These are phyloP conservation scores for Colletotrichum sp. DNA, from an alignment of 2,329 filamentous ascomycete species.

Conservation along the genomic window DNA sequence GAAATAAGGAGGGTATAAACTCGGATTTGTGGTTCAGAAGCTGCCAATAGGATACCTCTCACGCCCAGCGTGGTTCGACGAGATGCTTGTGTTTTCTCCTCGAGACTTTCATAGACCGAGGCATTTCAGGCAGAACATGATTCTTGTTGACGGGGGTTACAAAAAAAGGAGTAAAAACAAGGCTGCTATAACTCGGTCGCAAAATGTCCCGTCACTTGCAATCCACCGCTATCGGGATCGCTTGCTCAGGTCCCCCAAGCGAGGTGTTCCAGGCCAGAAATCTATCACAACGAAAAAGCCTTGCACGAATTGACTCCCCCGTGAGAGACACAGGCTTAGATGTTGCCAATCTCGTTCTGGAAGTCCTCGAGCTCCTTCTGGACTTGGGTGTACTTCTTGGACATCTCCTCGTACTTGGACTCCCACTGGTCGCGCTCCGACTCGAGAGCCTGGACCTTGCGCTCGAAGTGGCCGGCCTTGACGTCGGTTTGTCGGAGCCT, in stretches of 20 bases:
- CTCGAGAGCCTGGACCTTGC: conserved; percentile 98
- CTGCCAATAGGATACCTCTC: not conserved
- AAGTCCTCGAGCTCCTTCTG: conserved; percentile 94
- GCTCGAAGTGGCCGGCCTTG: conserved; percentile 98
- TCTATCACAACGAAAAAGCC: conserved; percentile 9
- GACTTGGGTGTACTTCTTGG: conserved; percentile 81
- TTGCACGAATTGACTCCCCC: conserved; percentile 16
- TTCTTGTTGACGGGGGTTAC: conserved; percentile 17
- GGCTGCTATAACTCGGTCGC: conserved; percentile 18
- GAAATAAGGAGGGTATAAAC: conserved; percentile 17
- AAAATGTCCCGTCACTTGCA: conserved; percentile 12
- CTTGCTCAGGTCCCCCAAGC: conserved; percentile 12
- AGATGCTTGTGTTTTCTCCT: not conserved
- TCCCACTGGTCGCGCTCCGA: conserved; percentile 93
- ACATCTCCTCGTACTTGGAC: conserved; percentile 96
- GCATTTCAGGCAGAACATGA: conserved; percentile 13
- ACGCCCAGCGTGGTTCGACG: conserved; percentile 15
- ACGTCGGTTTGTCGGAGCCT: conserved; percentile 99
- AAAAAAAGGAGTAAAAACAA: conserved; percentile 17
- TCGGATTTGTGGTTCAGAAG: conserved; percentile 8
- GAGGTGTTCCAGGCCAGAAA: conserved; percentile 12
- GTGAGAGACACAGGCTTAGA: conserved; percentile 58
- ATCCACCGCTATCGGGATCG: conserved; percentile 14
- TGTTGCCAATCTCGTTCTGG: conserved; percentile 89
- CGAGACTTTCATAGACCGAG: not conserved